Base-by-base conservation (phyloP, 2,329 filamentous ascomycete genomes). In the Lasiodiplodia theobromae region DNA sequence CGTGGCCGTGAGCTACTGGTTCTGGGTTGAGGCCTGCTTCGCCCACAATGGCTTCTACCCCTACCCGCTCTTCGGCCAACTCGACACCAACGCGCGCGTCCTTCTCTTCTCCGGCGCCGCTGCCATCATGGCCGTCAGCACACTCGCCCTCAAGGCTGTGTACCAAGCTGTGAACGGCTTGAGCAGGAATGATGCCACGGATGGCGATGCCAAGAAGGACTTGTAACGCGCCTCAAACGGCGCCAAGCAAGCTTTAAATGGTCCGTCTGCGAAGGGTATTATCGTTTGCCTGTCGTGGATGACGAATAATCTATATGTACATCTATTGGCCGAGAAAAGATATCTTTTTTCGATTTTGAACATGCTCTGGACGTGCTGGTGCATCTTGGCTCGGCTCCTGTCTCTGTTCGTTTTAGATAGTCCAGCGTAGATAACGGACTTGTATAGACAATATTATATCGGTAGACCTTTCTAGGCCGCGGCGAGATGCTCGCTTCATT, bases 1-100 rank as follows among this genome's bases (percentile, higher is more conserved):
- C 2, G 79, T 93, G 53, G 90, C 90, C 0, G 88, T 91, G 70
- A 77, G 80, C 2, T 94, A 94, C 78, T 94, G 91, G 91, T 86
- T 86, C 71, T 94, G 92, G 91, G 87, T 93, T 28, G 91, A 94
- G 78, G 84, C 88, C 28, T 93, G 91, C 80, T 92, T 87, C 73
- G 83, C 83, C 54, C 82, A 86, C 69, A 93, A 93, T 73, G 88
- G 89, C 66, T 89, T 85, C 73, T 96, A 97, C 73, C 93, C 94
- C 0, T 97, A 97, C 78, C 94, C 94, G 1, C 86, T 97, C 31
- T 95, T 97, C 71, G 89, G 84, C 10, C 77, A 92, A 54, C 81
- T 96, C 52, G 85, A 84, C 62, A 91, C 88, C 0, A 76, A 82
- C 60, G 89, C 93, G 75, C 87, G 94, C 23, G 82, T 89, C 10